A percentile compares a stretch with the other conserved stretches of the same genome.
Evolutionary conservation across 2,329 filamentous ascomycete genomes (phyloP).

Genomic region (Xylaria arbuscula): DNA sequence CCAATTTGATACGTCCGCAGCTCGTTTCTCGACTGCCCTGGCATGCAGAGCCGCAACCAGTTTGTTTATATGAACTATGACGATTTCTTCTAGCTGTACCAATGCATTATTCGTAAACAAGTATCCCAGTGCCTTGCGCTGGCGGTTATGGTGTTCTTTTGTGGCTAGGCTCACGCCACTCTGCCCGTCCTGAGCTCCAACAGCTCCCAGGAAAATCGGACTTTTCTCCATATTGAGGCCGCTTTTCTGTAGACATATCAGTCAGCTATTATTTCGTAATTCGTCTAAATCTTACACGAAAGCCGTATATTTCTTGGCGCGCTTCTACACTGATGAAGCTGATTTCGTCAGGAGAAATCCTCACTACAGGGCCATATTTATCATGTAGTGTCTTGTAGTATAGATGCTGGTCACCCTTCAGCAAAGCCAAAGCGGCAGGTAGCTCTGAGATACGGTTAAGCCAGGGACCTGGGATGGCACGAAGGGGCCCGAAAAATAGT

Average conservation of each 20-base stretch:
- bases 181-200: constrained; percentile 35
- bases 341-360: constrained; percentile 47
- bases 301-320: constrained; percentile 48
- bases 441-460: constrained; percentile 43
- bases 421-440: constrained; percentile 40
- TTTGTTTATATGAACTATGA: constrained; percentile 42
- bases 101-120: constrained; percentile 46
- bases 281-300: constrained; percentile 36
- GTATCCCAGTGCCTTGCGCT: constrained; percentile 44
- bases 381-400: constrained; percentile 45
- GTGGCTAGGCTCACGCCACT: constrained; percentile 39
- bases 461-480: constrained; percentile 44
- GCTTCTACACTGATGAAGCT: constrained; percentile 46
- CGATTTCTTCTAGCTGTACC: constrained; percentile 42
- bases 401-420: constrained; percentile 43
- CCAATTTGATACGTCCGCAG: constrained; percentile 45
- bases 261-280: background rate
- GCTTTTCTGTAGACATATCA: constrained; percentile 25
- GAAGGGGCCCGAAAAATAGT: constrained; percentile 42
- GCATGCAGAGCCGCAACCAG: constrained; percentile 38
- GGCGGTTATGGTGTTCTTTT: constrained; percentile 43
- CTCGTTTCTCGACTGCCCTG: constrained; percentile 22
- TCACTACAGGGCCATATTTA: constrained; percentile 46
- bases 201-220: constrained; percentile 44
- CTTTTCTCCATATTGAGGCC: constrained; percentile 47